Conservation (phyloP, 2,329 filamentous ascomycete genomes). For the Pseudogymnoascus sp. region DNA sequence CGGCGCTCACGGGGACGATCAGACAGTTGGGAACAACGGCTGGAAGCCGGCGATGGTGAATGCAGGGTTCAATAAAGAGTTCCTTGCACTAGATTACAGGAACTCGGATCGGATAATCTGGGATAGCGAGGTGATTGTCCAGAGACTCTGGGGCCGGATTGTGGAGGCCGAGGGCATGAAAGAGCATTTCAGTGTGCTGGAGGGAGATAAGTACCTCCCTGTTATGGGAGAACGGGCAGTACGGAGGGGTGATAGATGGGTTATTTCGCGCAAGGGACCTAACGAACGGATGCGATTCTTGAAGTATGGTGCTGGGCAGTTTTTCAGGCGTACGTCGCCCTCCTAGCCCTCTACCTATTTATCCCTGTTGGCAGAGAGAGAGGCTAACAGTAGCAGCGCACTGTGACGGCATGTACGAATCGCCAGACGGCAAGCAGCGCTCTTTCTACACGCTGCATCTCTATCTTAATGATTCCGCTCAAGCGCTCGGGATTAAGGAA, state of each 20-base stretch:
- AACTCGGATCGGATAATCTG: constrained; percentile 72
- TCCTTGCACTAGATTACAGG: constrained; percentile 47
- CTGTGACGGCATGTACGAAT: constrained; percentile 55
- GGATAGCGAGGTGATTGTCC: constrained; percentile 55
- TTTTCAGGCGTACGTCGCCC: constrained; percentile 45
- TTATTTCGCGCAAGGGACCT: constrained; percentile 33
- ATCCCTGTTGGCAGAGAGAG: background rate
- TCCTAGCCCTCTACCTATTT: constrained; percentile 4
- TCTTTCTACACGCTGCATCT: constrained; percentile 47
- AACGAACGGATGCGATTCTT: constrained; percentile 72
- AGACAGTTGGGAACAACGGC: constrained; percentile 23
- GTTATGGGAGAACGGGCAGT: constrained; percentile 28
- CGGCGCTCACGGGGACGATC: constrained; percentile 30
- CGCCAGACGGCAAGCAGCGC: constrained; percentile 15
- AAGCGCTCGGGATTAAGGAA: constrained; percentile 29
- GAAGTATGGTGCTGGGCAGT: constrained; percentile 63
- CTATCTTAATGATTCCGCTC: constrained; percentile 43
- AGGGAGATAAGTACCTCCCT: constrained; percentile 19
- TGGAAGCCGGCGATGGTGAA: constrained; percentile 68
- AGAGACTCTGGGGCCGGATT: constrained; percentile 55
- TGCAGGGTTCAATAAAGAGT: constrained; percentile 53
- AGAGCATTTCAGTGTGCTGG: constrained; percentile 32
- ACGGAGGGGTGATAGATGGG: constrained; percentile 16
- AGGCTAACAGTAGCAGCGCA: constrained; percentile 41
- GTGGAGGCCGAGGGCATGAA: constrained; percentile 35